Percentiles rank a stretch among this genome's conserved stretches.
Conservation (phyloP, 495 filamentous ascomycete genomes). For the Saxophila tyrrhenica region DNA sequence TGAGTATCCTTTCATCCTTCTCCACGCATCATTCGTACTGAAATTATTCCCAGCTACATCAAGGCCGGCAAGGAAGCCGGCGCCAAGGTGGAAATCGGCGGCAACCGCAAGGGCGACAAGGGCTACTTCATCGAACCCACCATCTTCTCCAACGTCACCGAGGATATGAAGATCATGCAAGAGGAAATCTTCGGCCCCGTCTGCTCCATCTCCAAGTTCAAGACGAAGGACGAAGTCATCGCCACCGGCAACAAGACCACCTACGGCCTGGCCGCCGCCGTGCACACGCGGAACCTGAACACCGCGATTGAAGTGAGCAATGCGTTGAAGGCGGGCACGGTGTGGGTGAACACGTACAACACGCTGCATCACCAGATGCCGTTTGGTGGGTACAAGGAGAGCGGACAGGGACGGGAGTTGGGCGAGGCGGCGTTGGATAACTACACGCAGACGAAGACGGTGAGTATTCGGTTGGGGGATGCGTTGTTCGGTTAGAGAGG, state of each 20-base stretch:
- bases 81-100: constrained; percentile 74
- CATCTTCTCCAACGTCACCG: constrained; percentile 80
- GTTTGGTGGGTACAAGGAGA: constrained; percentile 90
- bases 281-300: constrained; percentile 90
- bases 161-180: constrained; percentile 96
- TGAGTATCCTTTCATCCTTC: constrained; percentile 18
- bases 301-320: constrained; percentile 84
- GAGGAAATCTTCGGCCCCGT: constrained; percentile 99
- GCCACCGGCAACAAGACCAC: constrained; percentile 66
- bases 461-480: constrained; percentile 51
- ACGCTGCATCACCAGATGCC: constrained; percentile 68
- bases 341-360: constrained; percentile 96
- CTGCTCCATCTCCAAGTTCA: constrained; percentile 88
- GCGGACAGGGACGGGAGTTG: constrained; percentile 86
- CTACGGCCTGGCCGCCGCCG: constrained; percentile 82
- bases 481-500: constrained; percentile 44
- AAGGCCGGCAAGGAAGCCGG: constrained; percentile 77
- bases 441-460: constrained; percentile 66
- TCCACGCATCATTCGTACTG: not conserved
- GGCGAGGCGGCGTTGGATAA: constrained; percentile 87
- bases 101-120: constrained; percentile 75
- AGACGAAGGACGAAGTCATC: constrained; percentile 75
- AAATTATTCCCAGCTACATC: constrained; percentile 53
- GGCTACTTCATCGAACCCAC: constrained; percentile 98
- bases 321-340: constrained; percentile 72